phyloP scores from a whole-genome alignment of 116 monocot species.

The Cymodocea nodosa region DNA sequence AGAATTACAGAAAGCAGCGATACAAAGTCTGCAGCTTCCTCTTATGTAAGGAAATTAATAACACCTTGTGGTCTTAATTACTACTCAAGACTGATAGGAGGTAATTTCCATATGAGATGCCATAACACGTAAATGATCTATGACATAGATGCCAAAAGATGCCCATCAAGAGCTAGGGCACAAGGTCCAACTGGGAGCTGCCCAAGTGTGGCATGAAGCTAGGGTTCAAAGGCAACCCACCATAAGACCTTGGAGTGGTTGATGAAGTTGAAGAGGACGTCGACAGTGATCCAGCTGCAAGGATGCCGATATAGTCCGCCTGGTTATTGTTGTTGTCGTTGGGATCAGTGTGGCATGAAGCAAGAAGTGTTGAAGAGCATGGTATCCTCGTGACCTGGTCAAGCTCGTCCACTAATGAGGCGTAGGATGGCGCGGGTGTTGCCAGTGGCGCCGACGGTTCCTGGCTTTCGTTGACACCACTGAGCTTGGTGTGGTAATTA shows the following conservation, averaged over 20 bases:
- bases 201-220: neutral
- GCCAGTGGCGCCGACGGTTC: constrained; percentile 2
- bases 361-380: too few relatives aligned
- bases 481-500: neutral
- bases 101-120: too few relatives aligned
- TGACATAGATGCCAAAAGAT: neutral
- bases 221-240: neutral
- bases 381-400: neutral
- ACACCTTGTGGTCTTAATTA: too few relatives aligned
- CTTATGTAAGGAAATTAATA: neutral
- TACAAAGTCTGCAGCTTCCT: neutral
- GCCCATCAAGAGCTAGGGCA: neutral
- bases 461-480: neutral
- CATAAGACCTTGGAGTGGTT: neutral
- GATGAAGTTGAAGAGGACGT: constrained; percentile 3
- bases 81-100: too few relatives aligned
- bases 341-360: too few relatives aligned
- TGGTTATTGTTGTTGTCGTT: too few relatives aligned
- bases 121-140: too few relatives aligned
- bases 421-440: neutral
- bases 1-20: too few relatives aligned
- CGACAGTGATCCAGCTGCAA: constrained; percentile 29
- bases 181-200: neutral
- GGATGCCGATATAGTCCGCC: constrained; percentile 7
- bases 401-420: constrained; percentile 30